These are phyloP conservation scores for Cinnamomum chago DNA, from an alignment of 164 flowering plant genomes.

Conservation along the genomic window DNA sequence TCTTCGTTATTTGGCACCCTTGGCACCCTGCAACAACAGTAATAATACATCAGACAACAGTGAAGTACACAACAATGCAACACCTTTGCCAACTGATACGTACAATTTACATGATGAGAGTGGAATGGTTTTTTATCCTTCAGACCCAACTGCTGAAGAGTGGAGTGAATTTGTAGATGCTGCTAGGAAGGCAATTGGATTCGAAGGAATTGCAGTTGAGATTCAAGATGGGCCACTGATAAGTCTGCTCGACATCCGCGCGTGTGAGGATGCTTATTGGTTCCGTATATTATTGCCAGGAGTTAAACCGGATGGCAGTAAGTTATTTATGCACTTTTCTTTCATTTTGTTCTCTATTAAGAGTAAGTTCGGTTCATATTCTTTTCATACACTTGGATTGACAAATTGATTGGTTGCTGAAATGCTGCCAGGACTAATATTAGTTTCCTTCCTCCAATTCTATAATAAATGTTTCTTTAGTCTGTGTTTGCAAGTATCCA, in stretches of 20 bases:
- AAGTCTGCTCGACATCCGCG: constrained; percentile 64
- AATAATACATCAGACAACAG: not conserved
- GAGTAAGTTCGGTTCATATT: no score
- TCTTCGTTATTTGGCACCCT: not conserved
- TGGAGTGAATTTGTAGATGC: constrained; percentile 35
- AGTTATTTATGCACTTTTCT: constrained; percentile 14
- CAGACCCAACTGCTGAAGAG: constrained; percentile 39
- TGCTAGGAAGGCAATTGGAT: constrained; percentile 37
- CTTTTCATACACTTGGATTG: no score
- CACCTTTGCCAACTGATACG: constrained; percentile 9
- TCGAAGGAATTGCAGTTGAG: constrained; percentile 60
- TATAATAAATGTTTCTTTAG: no score
- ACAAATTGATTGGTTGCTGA: no score
- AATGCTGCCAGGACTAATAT: no score
- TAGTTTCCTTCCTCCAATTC: no score
- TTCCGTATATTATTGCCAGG: constrained; percentile 80
- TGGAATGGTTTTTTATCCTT: constrained; percentile 45
- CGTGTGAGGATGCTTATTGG: constrained; percentile 48
- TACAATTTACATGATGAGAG: constrained; percentile 10
- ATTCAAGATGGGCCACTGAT: constrained; percentile 47
- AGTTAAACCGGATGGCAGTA: constrained; percentile 59
- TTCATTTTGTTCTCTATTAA: no score
- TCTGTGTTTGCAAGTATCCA: no score
- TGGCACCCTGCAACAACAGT: not conserved
- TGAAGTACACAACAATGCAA: not conserved